Evolutionary conservation across 192 early-diverging fungal genomes (phyloP).

Genomic region (Phlyctochytrium bullatum): DNA sequence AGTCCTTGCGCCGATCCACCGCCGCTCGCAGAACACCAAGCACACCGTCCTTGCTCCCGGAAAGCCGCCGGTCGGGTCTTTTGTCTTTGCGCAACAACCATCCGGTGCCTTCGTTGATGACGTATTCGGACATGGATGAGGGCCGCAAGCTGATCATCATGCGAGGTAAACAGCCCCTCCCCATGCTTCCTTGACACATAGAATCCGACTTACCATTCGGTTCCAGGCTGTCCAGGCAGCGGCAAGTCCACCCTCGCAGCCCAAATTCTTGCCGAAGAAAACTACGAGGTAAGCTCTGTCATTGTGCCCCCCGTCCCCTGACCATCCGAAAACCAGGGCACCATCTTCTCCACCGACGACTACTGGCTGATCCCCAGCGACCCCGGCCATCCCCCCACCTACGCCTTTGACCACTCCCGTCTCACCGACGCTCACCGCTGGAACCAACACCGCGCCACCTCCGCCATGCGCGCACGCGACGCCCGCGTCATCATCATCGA

Average conservation of each 20-base stretch:
- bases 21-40: no score
- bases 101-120: not conserved
- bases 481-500: slow-evolving; percentile 41
- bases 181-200: no score
- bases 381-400: slow-evolving; percentile 20
- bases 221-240: slow-evolving; percentile 36
- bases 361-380: slow-evolving; percentile 24
- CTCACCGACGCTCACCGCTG: slow-evolving; percentile 37
- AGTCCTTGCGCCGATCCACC: no score
- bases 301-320: not conserved
- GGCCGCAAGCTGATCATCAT: slow-evolving; percentile 15
- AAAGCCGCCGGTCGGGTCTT: no score
- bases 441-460: slow-evolving; percentile 38
- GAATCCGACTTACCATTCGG: not conserved
- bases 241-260: slow-evolving; percentile 48
- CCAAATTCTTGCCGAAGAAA: not conserved
- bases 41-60: no score
- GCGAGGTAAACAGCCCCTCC: slow-evolving; percentile 12
- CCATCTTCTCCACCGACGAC: slow-evolving; percentile 50
- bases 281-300: not conserved
- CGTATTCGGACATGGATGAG: not conserved
- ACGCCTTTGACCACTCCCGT: slow-evolving; percentile 35
- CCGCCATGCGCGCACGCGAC: slow-evolving; percentile 8
- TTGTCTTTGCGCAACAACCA: not conserved
- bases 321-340: slow-evolving; percentile 12